Evolutionary conservation across 805 yeast species (phyloP), one percentile per base, ranked within the genome.

Genomic region (Scheffersomyces coipomensis): DNA sequence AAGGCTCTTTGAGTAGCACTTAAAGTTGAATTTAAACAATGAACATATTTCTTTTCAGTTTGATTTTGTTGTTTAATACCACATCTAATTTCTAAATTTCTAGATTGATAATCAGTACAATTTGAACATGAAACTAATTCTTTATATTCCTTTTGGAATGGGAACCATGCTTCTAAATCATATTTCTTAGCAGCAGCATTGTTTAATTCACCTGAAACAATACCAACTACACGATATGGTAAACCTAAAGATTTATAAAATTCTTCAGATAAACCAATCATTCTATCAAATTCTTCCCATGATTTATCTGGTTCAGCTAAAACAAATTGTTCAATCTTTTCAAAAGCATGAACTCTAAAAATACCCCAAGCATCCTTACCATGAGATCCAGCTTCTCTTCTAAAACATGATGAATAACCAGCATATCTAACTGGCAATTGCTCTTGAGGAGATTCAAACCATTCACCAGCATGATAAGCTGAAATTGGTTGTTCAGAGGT

Each of bases 291-390:
- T 76, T 93, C 98, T 48, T 78, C 81, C 98, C 98, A 91, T 4
- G 98, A 91, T 60, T 90, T 88, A 65, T 90, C 98, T 41, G 99
- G 99, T 75, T 93, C 99, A 47, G 98, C 85, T 55, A 93, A 65
- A 53, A 85, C 83, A 62, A 93, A 93, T 72, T 93, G 99, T 74
- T 93, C 99, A 58, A 93, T 88, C 73, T 93, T 93, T 74, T 93
- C 99, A 60, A 93, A 93, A 46, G 95, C 95, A 63, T 93, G 99
- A 43, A 93, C 98, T 73, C 99, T 85, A 83, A 93, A 93, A 51
- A 93, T 89, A 71, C 99, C 99, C 99, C 99, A 93, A 35, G 99
- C 99, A 60, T 93, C 99, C 67, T 91, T 91, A 66, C 99, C 99
- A 59, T 91, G 98, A 50, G 97, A 84, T 52, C 99, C 99, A 43